phyloP scores from a whole-genome alignment of 208 protist genomes.

The Wallacemonas sp. region DNA sequence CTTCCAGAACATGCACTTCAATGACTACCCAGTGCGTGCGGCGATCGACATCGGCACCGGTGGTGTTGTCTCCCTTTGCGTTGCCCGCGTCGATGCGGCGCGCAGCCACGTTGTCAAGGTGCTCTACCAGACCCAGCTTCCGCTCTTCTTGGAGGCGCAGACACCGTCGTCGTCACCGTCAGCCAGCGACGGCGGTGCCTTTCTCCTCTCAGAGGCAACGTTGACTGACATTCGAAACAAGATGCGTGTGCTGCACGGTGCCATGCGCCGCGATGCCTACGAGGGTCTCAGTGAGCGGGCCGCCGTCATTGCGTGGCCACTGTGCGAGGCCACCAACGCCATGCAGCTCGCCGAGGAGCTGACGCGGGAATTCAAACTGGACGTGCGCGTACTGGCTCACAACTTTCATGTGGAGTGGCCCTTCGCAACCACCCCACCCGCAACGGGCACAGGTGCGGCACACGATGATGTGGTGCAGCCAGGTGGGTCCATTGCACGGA shows the following conservation, averaged over 20 bases:
- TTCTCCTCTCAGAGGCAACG: constrained; percentile 58
- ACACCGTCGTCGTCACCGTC: not conserved
- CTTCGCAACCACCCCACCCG: not conserved
- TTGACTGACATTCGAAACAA: constrained; percentile 64
- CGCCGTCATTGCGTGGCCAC: constrained; percentile 72
- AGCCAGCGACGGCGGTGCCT: not conserved
- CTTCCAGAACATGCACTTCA: constrained; percentile 77
- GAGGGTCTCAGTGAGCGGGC: constrained; percentile 71
- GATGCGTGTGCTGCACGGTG: constrained; percentile 66
- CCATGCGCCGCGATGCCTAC: constrained; percentile 51
- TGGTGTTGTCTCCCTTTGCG: constrained; percentile 59
- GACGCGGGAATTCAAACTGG: constrained; percentile 64
- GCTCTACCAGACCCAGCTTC: constrained; percentile 83
- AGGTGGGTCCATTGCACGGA: not conserved
- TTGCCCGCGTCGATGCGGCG: constrained; percentile 75
- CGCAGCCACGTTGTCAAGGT: constrained; percentile 42
- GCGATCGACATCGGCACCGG: constrained; percentile 87
- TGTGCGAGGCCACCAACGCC: constrained; percentile 58
- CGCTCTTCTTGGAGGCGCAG: constrained; percentile 50
- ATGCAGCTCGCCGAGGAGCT: constrained; percentile 43
- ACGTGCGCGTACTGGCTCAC: constrained; percentile 63
- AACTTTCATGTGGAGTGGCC: constrained; percentile 50
- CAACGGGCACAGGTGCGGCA: not conserved
- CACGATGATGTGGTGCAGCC: not conserved
- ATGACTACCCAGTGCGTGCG: constrained; percentile 77